Percentiles rank a stretch among this genome's conserved stretches.
phyloP scores from a whole-genome alignment of 1,284 basidiomycete species.

The Somion occarium region DNA sequence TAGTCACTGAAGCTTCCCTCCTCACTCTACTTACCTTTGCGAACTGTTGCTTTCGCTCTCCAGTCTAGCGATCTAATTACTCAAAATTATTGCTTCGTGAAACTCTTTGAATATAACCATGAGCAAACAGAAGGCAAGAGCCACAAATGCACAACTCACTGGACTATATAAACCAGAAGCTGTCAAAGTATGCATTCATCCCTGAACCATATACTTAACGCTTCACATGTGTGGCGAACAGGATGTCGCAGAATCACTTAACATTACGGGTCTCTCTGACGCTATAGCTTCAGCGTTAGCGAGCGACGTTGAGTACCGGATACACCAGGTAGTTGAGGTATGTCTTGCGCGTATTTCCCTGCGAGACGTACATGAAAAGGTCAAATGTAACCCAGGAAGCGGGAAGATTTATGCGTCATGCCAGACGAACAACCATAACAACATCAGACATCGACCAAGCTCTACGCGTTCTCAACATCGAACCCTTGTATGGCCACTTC shows the following conservation, averaged over 20 bases:
- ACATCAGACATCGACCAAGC: constrained; percentile 93
- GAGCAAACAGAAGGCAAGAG: constrained; percentile 20
- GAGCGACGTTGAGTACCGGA: constrained; percentile 94
- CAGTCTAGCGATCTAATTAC: no score
- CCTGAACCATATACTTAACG: not conserved
- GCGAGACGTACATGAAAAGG: not conserved
- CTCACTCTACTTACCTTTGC: no score
- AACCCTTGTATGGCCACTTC: constrained; percentile 81
- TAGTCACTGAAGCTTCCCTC: no score
- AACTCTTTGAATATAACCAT: no score
- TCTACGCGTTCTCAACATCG: constrained; percentile 90
- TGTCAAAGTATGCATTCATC: constrained; percentile 43
- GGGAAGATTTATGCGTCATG: constrained; percentile 94
- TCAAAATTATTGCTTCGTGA: no score
- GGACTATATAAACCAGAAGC: constrained; percentile 66
- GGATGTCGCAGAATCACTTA: constrained; percentile 92
- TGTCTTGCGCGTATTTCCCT: constrained; percentile 13
- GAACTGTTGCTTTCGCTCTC: no score
- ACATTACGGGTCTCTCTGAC: constrained; percentile 78
- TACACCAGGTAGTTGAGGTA: constrained; percentile 91
- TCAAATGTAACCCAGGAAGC: constrained; percentile 66
- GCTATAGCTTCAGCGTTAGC: constrained; percentile 82
- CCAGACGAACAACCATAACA: constrained; percentile 81
- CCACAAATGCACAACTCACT: constrained; percentile 34
- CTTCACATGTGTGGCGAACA: constrained; percentile 26